phyloP scores from a whole-genome alignment of 2,329 filamentous ascomycete species.

The Falciphora oryzae region DNA sequence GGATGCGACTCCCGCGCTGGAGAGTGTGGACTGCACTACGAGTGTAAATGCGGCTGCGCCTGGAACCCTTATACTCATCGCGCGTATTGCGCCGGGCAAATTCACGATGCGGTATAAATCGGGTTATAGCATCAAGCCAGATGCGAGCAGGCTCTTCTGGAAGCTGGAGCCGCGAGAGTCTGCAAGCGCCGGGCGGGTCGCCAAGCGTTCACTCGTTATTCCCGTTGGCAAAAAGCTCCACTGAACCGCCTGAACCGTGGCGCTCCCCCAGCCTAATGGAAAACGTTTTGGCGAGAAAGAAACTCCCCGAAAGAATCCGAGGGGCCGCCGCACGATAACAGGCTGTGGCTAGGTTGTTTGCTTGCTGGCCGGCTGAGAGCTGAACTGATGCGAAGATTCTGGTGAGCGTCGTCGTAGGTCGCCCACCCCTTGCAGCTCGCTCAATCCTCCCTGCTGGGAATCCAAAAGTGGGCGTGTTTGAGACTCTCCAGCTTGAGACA shows the following conservation, averaged over 20 bases:
- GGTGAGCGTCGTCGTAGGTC: background rate
- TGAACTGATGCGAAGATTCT: background rate
- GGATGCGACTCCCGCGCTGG: background rate
- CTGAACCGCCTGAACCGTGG: too few relatives aligned
- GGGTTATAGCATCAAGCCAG: background rate
- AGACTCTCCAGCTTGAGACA: background rate
- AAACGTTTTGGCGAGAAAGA: too few relatives aligned
- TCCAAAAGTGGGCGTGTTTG: background rate
- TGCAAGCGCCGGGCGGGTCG: background rate
- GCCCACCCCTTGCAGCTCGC: background rate
- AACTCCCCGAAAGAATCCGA: too few relatives aligned
- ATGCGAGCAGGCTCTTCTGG: background rate
- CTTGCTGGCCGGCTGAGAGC: too few relatives aligned
- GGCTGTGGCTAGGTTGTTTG: too few relatives aligned
- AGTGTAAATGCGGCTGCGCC: too few relatives aligned
- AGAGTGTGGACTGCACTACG: background rate
- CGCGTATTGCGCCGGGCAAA: too few relatives aligned
- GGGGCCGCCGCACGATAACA: too few relatives aligned
- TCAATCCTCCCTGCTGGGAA: background rate
- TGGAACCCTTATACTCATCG: too few relatives aligned
- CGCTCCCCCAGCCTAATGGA: too few relatives aligned
- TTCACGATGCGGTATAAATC: too few relatives aligned
- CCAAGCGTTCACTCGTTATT: background rate
- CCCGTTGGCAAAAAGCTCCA: too few relatives aligned
- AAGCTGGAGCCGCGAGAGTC: background rate